phyloP scores from a whole-genome alignment of 306 rosid genomes.

The Quercus dentata region DNA sequence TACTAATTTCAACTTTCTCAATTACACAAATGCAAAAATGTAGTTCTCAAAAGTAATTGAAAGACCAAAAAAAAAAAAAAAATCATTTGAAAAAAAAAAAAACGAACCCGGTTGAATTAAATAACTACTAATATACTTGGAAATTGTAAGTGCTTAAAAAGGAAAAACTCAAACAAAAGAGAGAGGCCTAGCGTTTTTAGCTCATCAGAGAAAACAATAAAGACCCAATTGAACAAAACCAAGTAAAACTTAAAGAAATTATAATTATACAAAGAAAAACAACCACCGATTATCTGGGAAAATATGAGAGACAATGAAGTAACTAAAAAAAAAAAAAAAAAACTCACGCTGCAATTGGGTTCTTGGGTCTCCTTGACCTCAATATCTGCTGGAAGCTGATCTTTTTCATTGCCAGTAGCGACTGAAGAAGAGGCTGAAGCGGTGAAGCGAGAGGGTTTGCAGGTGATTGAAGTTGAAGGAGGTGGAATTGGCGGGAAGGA shows the following conservation, averaged over 20 bases:
- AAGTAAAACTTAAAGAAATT: neutral
- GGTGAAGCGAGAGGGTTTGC: conserved; percentile 26
- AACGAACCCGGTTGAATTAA: neutral
- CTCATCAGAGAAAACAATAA: neutral
- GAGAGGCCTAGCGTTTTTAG: neutral
- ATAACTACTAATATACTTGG: neutral
- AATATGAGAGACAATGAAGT: neutral
- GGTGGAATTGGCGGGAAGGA: conserved; percentile 34
- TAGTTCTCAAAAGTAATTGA: neutral
- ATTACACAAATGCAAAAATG: neutral
- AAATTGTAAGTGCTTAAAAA: neutral
- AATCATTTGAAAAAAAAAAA: neutral
- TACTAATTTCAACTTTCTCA: neutral
- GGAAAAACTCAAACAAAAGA: neutral
- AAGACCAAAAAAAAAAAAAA: neutral
- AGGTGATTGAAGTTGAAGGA: conserved; percentile 14
- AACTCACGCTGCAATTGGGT: conserved; percentile 68
- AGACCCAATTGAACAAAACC: neutral
- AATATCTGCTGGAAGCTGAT: conserved; percentile 62
- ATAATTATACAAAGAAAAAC: neutral
- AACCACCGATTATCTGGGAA: neutral
- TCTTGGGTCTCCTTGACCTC: conserved; percentile 57
- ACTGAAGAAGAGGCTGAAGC: conserved; percentile 52
- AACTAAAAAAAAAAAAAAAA: neutral
- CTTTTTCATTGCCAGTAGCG: conserved; percentile 30